These are phyloP conservation scores for Lodderomyces pseudojiufengensis DNA, from an alignment of 1,139 yeast species.

Conservation along the genomic window DNA sequence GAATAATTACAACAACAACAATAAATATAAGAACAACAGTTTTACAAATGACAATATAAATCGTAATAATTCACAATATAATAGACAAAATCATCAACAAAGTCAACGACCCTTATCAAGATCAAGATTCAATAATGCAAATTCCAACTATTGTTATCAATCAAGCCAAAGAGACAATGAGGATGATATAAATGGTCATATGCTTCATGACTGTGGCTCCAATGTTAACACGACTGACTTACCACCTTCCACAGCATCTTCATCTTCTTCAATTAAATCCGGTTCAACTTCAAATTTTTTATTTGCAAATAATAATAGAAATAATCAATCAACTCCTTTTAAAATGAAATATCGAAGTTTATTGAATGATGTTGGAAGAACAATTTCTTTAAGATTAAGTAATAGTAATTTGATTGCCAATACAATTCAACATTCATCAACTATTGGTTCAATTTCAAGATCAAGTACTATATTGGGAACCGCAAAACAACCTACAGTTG, in stretches of 20 bases:
- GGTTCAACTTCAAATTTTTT: background rate
- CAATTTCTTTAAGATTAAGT: conserved; percentile 21
- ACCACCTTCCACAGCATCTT: conserved; percentile 3
- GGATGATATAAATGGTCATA: too few species aligned
- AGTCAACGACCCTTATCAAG: background rate
- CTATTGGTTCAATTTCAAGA: conserved; percentile 1
- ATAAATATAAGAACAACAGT: background rate
- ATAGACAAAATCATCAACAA: background rate
- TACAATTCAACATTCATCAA: conserved; percentile 2
- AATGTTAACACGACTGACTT: background rate
- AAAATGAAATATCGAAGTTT: conserved; percentile 45
- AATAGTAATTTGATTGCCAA: conserved; percentile 14
- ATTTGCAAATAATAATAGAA: background rate
- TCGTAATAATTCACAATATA: too few species aligned
- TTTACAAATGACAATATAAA: too few species aligned
- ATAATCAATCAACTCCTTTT: conserved; percentile 13
- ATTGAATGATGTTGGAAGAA: conserved; percentile 37
- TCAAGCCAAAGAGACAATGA: too few species aligned
- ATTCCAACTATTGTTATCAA: too few species aligned
- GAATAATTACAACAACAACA: background rate
- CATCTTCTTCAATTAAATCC: background rate
- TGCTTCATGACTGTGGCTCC: too few species aligned
- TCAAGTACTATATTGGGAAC: conserved; percentile 4
- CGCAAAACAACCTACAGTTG: background rate
- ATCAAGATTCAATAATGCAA: too few species aligned